Base-by-base conservation (phyloP, 805 yeast species). In the Hanseniaspora lindneri region DNA sequence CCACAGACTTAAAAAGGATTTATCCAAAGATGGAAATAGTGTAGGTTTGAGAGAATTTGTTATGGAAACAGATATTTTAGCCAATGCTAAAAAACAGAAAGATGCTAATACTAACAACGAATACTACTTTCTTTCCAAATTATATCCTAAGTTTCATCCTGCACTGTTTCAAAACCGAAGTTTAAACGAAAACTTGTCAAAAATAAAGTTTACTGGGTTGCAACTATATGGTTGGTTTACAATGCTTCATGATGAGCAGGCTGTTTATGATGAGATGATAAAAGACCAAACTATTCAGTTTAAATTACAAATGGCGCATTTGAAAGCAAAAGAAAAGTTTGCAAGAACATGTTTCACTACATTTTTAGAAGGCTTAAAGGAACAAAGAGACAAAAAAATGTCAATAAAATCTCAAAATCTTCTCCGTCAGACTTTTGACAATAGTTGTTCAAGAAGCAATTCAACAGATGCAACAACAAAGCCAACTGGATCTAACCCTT, bases 141-240 rank as follows among this genome's bases (percentile, higher is more conserved):
- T 44, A 8, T 44, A 44, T 27, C 10, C 17, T 7, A 44, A 37
- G 16, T 44, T 44, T 14, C 49, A 44, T 30, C 49, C 41, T 19
- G 43, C n/a, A 37, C 21, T 44, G 30, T 44, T 44, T 30, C 25
- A 27, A 32, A 29, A 32, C 16, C 29, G 40, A 6, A 19, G 17
- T 21, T 10, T 44, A 6, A 21, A 44, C 23, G 16, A 23, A 16
- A 40, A 44, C 30, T 17, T 44, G 23, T 29, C 42, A 13, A 44
- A 28, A 28, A 36, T 44, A 3, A 37, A 24, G 14, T 44, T 44
- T 32, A 29, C 49, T 0, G 34, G 42, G 8, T 24, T 44, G 21
- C 49, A 44, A 17, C 21, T 44, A 5, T 44, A 44, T 30, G 49
- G 42, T 9, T 44, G 49, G 49, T 44, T 44, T 30, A 34, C 33